These are phyloP conservation scores for Ogataea nakhonphanomensis DNA, from an alignment of 805 yeast species.

Conservation along the genomic window DNA sequence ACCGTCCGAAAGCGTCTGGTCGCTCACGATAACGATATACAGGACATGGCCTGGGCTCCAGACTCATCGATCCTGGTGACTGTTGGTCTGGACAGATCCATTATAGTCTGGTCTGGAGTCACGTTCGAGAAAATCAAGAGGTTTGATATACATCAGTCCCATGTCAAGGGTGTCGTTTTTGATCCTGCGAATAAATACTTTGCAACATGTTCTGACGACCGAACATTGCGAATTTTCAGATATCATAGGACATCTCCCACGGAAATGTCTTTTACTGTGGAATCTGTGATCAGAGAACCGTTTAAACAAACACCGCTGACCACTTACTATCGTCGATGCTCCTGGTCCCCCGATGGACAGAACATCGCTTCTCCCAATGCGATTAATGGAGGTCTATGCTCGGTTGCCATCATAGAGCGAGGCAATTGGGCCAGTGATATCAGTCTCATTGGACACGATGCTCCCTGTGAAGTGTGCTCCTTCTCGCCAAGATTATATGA, in stretches of 20 bases:
- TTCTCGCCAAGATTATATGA: constrained; percentile 70
- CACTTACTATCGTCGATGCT: constrained; percentile 78
- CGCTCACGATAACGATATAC: constrained; percentile 97
- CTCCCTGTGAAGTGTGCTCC: constrained; percentile 78
- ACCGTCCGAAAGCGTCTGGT: constrained; percentile 86
- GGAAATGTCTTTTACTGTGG: constrained; percentile 82
- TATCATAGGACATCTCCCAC: constrained; percentile 66
- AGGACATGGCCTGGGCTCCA: constrained; percentile 97
- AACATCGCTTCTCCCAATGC: constrained; percentile 85
- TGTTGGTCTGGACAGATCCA: constrained; percentile 90
- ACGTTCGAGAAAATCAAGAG: constrained; percentile 88
- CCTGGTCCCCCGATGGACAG: constrained; percentile 93
- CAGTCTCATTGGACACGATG: constrained; percentile 76
- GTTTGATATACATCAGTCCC: constrained; percentile 89
- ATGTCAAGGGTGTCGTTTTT: constrained; percentile 93
- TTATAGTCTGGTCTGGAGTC: constrained; percentile 89
- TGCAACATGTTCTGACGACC: constrained; percentile 95
- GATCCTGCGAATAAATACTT: constrained; percentile 98
- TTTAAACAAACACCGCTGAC: constrained; percentile 87
- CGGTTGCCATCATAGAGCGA: constrained; percentile 69
- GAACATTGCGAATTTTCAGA: constrained; percentile 83
- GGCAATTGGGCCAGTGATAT: constrained; percentile 78
- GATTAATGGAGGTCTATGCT: constrained; percentile 75
- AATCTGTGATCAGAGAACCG: constrained; percentile 78
- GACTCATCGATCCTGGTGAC: constrained; percentile 87